Percentiles rank a stretch among this genome's conserved stretches.
Conservation (phyloP, 2,329 filamentous ascomycete species). For the Fusarium brevicatenulatum region DNA sequence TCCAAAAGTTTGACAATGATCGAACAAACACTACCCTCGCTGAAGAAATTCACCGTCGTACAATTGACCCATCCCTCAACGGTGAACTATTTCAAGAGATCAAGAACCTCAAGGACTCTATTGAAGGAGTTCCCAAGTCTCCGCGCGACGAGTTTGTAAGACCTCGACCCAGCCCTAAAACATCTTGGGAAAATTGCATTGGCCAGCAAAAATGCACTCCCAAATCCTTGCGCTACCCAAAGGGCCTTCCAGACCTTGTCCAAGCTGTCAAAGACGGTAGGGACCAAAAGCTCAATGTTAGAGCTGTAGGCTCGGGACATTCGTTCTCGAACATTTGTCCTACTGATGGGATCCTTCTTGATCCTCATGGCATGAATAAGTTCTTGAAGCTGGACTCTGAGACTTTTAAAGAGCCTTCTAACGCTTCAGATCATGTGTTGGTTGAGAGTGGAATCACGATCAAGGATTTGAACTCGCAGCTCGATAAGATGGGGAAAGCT, state of each 20-base stretch:
- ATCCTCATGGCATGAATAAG: neutral
- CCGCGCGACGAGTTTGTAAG: neutral
- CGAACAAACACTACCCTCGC: neutral
- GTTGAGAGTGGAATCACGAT: neutral
- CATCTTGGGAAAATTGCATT: neutral
- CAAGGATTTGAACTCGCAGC: neutral
- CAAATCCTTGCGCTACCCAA: neutral
- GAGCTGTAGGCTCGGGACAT: neutral
- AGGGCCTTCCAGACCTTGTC: neutral
- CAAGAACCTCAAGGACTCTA: neutral
- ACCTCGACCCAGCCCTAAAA: neutral
- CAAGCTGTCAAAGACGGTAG: neutral
- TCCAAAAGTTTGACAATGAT: neutral
- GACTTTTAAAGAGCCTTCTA: neutral
- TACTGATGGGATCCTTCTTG: neutral
- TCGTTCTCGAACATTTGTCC: neutral
- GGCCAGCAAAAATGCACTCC: neutral
- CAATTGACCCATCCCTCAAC: neutral
- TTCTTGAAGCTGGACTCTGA: neutral
- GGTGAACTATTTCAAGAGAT: neutral
- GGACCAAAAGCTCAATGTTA: neutral
- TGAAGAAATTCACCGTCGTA: neutral
- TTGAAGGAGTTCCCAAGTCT: neutral
- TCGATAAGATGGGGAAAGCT: neutral
- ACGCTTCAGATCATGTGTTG: rapidly evolving